These are phyloP conservation scores for Populus trichocarpa DNA, from an alignment of 441 rosid genomes.

Conservation along the genomic window DNA sequence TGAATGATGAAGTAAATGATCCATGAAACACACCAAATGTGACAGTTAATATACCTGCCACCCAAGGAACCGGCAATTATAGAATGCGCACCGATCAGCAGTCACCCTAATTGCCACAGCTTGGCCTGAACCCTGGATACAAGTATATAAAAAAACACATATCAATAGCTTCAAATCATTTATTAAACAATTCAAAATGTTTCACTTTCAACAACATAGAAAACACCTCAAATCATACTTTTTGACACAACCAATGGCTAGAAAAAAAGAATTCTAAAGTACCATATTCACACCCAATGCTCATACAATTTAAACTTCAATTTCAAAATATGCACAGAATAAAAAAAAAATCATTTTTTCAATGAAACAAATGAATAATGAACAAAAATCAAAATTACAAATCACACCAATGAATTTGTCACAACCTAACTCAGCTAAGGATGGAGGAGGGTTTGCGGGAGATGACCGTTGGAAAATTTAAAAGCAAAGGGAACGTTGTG, in stretches of 20 bases:
- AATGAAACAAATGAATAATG: background rate
- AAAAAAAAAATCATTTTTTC: background rate
- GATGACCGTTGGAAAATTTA: too few relatives aligned
- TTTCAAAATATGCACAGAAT: too few relatives aligned
- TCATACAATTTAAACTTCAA: background rate
- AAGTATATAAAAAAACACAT: background rate
- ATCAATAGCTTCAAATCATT: background rate
- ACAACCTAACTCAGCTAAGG: background rate
- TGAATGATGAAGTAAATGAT: background rate
- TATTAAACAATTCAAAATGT: background rate
- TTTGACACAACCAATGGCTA: background rate
- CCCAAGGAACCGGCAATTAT: constrained; percentile 90
- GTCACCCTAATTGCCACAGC: constrained; percentile 95
- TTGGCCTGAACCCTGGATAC: constrained; percentile 86
- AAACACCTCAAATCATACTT: background rate
- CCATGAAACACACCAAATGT: background rate
- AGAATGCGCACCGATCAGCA: constrained; percentile 94
- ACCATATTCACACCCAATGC: background rate
- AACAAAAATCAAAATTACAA: background rate
- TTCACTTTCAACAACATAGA: background rate
- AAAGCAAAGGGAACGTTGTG: too few relatives aligned
- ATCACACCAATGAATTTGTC: background rate
- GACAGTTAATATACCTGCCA: constrained; percentile 71
- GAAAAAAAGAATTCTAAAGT: background rate
- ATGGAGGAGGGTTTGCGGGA: too few relatives aligned